Evolutionary conservation across 305 asterid species (phyloP), one percentile per base, ranked within the genome.

Genomic region (Ilex paraguariensis): DNA sequence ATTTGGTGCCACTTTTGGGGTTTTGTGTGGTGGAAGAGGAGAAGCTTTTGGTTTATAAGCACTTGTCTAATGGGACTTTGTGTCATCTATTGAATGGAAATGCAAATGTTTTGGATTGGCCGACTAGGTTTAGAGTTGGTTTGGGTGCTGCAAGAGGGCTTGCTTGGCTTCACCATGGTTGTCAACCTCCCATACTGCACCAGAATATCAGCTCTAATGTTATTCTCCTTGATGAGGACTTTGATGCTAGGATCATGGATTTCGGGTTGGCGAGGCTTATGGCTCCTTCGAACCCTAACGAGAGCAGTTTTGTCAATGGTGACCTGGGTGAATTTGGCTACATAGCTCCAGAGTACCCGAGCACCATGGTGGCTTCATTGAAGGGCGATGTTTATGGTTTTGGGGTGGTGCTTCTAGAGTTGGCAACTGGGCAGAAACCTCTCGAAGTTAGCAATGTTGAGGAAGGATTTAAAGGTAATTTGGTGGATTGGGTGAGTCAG

Each of bases 241-340:
- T 56, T 13, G 60, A 56, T 30, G 60, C 60, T n/a, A 56, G 60
- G 60, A 56, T 56, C n/a, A 56, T 56, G 9, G 60, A 56, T 31
- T 56, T 56, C 28, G 60, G 60, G 39, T 32, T 56, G 42, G 60
- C 60, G n/a, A 56, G 60, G 60, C 60, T 56, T 30, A 32, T 56
- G 42, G 13, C 42, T 31, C 6, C 60, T 56, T 13, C 42, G 3
- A 12, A 56, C 44, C 8, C 60, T 10, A 56, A 56, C 10, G 44
- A 56, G n/a, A 56, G 42, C 16, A 28, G 15, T 28, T 56, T 28
- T 32, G 42, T 11, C 14, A 56, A 28, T 31, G 60, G 60, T 12
- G 60, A 56, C 12, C 6, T 56, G 7, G 60, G 60, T 31, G 60
- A 56, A 32, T 56, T 56, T 56, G 60, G 60, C 7, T 56, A 56